phyloP scores from a whole-genome alignment of 495 filamentous ascomycete species.

The Penicillium bovifimosum region DNA sequence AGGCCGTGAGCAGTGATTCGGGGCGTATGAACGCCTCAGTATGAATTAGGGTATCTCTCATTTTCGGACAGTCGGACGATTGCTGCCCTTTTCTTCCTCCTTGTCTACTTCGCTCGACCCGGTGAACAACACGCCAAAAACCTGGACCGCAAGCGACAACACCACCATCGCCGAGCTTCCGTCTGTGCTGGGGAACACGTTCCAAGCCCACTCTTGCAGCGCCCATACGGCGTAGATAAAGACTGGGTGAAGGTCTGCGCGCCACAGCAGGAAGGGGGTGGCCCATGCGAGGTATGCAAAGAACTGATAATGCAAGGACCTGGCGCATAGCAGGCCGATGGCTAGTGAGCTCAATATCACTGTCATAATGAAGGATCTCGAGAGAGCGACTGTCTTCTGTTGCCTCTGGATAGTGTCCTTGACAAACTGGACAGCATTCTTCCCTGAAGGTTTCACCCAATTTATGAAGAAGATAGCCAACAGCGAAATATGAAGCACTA shows the following conservation, averaged over 20 bases:
- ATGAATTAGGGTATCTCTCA: constrained; percentile 2
- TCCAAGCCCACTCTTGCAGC: constrained; percentile 94
- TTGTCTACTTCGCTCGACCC: constrained; percentile 15
- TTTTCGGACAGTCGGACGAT: constrained; percentile 19
- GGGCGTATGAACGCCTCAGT: neutral
- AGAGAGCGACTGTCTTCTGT: constrained; percentile 53
- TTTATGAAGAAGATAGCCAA: constrained; percentile 55
- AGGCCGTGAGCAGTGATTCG: neutral
- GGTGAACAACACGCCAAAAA: constrained; percentile 41
- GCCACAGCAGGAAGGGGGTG: constrained; percentile 88
- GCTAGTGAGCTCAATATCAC: constrained; percentile 72
- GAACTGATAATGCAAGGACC: constrained; percentile 95
- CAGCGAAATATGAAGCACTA: constrained; percentile 62
- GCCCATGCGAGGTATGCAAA: constrained; percentile 90
- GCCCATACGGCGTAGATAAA: constrained; percentile 70
- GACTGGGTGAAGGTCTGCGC: constrained; percentile 65
- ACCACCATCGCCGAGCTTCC: constrained; percentile 75
- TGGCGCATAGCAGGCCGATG: constrained; percentile 84
- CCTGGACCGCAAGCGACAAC: constrained; percentile 57
- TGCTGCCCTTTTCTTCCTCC: constrained; percentile 6
- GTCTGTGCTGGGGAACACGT: constrained; percentile 86
- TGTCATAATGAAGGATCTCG: constrained; percentile 70
- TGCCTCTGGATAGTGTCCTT: constrained; percentile 48
- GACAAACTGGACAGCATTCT: constrained; percentile 45
- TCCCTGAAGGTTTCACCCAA: constrained; percentile 52